Conservation (phyloP, 495 filamentous ascomycete species). For the Penicillium samsonianum region DNA sequence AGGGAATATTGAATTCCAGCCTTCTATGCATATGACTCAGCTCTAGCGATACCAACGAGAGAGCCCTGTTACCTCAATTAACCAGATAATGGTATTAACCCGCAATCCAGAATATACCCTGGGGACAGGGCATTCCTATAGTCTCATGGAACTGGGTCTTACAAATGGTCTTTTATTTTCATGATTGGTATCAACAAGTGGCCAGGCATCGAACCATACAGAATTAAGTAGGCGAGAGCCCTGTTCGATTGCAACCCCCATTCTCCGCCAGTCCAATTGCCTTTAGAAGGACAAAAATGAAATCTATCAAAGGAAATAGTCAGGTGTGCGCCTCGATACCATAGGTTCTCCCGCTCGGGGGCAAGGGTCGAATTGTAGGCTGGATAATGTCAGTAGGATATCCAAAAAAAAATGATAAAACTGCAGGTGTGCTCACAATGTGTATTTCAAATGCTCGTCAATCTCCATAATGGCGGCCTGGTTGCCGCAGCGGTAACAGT, state of each 20-base stretch:
- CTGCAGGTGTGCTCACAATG: slow-evolving; percentile 73
- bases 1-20: neutral
- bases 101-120: neutral
- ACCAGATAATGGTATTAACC: neutral
- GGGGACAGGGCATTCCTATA: neutral
- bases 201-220: slow-evolving; percentile 43
- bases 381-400: slow-evolving; percentile 39
- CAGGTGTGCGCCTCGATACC: slow-evolving; percentile 95
- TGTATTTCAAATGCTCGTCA: slow-evolving; percentile 98
- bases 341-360: slow-evolving; percentile 96
- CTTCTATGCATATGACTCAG: neutral
- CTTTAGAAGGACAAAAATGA: slow-evolving; percentile 31
- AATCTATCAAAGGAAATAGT: slow-evolving; percentile 90
- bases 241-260: slow-evolving; percentile 35
- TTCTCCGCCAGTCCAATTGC: slow-evolving; percentile 36
- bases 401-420: neutral
- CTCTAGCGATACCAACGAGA: neutral
- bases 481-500: slow-evolving; percentile 97
- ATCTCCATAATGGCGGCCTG: slow-evolving; percentile 99
- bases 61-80: neutral
- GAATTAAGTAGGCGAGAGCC: slow-evolving; percentile 39
- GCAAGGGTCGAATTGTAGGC: slow-evolving; percentile 99
- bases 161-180: slow-evolving; percentile 48
- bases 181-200: slow-evolving; percentile 53
- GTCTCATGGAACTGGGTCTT: slow-evolving; percentile 18